Evolutionary conservation across 192 early-diverging fungal species (phyloP).

Genomic region (Podila horticola): DNA sequence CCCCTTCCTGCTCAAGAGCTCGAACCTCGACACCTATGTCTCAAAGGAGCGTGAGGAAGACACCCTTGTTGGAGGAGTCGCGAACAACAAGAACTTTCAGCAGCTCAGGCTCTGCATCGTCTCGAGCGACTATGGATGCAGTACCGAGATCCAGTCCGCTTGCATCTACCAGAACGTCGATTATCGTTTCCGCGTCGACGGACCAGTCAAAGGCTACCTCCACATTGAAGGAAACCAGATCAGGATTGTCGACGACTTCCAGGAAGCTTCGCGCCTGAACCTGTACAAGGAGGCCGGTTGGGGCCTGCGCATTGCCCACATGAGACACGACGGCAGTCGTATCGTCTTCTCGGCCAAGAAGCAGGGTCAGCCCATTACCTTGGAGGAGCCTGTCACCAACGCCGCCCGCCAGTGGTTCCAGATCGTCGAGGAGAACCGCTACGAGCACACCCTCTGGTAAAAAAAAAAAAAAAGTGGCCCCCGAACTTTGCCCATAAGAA

Average conservation of each 20-base stretch:
- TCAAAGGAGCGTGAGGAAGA: background rate
- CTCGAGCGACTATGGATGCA: background rate
- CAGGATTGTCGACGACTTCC: background rate
- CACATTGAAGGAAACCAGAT: background rate
- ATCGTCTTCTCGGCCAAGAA: background rate
- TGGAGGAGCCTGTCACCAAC: conserved; percentile 6
- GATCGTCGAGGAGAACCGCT: background rate
- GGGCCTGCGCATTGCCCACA: conserved; percentile 14
- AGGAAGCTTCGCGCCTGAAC: background rate
- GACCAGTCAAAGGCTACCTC: background rate
- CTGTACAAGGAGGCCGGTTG: conserved; percentile 19
- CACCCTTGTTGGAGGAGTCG: background rate
- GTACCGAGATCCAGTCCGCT: background rate
- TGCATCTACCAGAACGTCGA: conserved; percentile 2
- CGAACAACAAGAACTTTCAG: background rate
- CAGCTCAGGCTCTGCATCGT: background rate
- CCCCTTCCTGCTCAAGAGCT: conserved; percentile 3
- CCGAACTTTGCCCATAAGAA: no score
- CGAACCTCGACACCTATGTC: background rate
- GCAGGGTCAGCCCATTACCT: background rate
- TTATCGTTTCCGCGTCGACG: background rate
- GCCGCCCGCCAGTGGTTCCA: conserved; percentile 10
- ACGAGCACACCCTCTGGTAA: background rate
- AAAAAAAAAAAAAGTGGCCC: no score
- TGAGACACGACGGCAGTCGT: background rate